Evolutionary conservation across 1,284 basidiomycete genomes (phyloP).

Genomic region (Malassezia globosa): DNA sequence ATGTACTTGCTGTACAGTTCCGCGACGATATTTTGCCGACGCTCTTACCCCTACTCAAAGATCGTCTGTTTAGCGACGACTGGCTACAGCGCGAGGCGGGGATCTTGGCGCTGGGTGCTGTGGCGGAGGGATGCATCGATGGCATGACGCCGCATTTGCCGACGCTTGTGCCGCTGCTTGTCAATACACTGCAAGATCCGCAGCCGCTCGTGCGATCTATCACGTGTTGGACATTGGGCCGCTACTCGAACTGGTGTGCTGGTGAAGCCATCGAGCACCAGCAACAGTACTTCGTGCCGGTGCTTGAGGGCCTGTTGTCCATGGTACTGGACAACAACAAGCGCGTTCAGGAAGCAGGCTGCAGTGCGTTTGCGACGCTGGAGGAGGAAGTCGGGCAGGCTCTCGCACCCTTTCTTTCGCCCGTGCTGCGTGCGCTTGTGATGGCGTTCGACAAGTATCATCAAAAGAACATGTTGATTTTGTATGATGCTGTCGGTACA

Average conservation of each 20-base stretch:
- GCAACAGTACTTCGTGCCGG: constrained; percentile 81
- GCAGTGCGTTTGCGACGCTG: constrained; percentile 92
- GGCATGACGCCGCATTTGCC: constrained; percentile 88
- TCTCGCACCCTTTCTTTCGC: constrained; percentile 84
- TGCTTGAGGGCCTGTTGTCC: constrained; percentile 90
- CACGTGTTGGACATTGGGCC: constrained; percentile 97
- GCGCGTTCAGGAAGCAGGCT: constrained; percentile 96
- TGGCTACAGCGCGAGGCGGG: constrained; percentile 93
- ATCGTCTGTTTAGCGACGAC: constrained; percentile 81
- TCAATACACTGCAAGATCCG: constrained; percentile 75
- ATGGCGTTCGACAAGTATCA: constrained; percentile 97
- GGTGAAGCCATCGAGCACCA: constrained; percentile 72
- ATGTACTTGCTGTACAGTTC: constrained; percentile 90
- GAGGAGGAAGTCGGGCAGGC: constrained; percentile 91
- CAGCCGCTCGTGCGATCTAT: constrained; percentile 98
- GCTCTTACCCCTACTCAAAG: constrained; percentile 76
- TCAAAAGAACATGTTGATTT: constrained; percentile 95
- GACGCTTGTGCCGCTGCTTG: constrained; percentile 80
- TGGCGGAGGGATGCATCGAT: constrained; percentile 97
- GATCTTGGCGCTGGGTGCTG: constrained; percentile 88
- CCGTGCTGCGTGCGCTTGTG: constrained; percentile 85
- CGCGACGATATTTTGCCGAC: constrained; percentile 75
- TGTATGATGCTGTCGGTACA: constrained; percentile 96
- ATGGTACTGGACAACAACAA: constrained; percentile 99
- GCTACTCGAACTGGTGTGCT: constrained; percentile 88